Evolutionary conservation across 495 filamentous ascomycete species (phyloP).

Genomic region (Penicillium verhagenii): DNA sequence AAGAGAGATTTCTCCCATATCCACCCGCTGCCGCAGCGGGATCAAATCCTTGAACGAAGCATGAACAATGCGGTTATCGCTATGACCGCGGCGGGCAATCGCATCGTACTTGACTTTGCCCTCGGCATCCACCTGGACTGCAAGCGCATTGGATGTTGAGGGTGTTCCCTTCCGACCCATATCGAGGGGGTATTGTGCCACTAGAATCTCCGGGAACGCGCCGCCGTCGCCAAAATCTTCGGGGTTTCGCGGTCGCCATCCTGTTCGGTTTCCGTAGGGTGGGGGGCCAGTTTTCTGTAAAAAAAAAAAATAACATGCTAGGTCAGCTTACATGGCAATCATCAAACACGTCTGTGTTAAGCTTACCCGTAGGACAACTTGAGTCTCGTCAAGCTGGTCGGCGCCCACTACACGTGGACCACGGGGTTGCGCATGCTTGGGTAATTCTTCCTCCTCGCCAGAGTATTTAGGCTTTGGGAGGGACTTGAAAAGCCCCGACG

Average conservation of each 20-base stretch:
- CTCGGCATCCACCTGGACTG: constrained; percentile 84
- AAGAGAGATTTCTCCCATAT: constrained; percentile 90
- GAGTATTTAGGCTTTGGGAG: constrained; percentile 89
- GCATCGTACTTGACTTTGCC: constrained; percentile 97
- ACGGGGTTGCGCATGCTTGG: constrained; percentile 67
- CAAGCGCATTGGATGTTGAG: constrained; percentile 79
- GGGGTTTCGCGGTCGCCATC: constrained; percentile 80
- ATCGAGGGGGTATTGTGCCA: constrained; percentile 93
- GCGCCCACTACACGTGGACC: constrained; percentile 77
- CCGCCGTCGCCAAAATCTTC: constrained; percentile 97
- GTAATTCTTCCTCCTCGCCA: constrained; percentile 79
- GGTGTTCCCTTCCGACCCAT: constrained; percentile 80
- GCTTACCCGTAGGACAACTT: constrained; percentile 77
- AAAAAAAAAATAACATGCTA: neutral
- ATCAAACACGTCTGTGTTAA: neutral
- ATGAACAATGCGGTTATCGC: constrained; percentile 80
- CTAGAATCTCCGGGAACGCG: constrained; percentile 89
- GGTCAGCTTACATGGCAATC: neutral
- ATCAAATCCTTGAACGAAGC: constrained; percentile 97
- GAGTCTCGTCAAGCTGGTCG: constrained; percentile 76
- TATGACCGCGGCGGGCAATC: constrained; percentile 88
- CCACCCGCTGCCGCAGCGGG: constrained; percentile 86
- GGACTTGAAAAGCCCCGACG: constrained; percentile 73
- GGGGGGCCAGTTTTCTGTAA: constrained; percentile 79
- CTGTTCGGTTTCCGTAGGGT: constrained; percentile 76